These are phyloP conservation scores for Tetracladium setigerum DNA, from an alignment of 495 filamentous ascomycete species.

Conservation along the genomic window DNA sequence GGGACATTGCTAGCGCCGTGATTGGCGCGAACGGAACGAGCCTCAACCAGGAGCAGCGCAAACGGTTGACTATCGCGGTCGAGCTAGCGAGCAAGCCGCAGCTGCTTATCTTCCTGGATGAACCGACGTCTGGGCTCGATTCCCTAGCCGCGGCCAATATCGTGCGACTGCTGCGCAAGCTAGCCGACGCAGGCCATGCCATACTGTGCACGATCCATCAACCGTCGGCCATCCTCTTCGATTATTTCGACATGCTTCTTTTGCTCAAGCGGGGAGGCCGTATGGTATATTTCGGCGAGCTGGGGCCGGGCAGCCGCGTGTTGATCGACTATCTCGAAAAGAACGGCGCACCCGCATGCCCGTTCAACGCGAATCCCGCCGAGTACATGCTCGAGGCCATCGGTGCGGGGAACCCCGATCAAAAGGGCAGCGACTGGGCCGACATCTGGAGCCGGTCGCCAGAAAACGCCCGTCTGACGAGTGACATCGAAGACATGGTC, in stretches of 20 bases:
- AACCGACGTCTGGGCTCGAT: slow-evolving; percentile 83
- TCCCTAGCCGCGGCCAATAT: slow-evolving; percentile 44
- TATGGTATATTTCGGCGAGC: slow-evolving; percentile 57
- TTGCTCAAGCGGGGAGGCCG: slow-evolving; percentile 64
- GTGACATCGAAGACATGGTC: slow-evolving; percentile 61
- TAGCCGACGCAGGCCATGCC: slow-evolving; percentile 71
- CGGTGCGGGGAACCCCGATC: slow-evolving; percentile 61
- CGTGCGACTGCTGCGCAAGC: slow-evolving; percentile 56
- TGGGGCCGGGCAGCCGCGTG: slow-evolving; percentile 40
- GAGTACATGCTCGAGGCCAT: slow-evolving; percentile 85
- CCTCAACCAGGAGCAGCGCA: slow-evolving; percentile 76
- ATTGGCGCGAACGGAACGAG: slow-evolving; percentile 72
- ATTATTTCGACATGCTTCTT: slow-evolving; percentile 63
- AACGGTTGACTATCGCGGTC: slow-evolving; percentile 80
- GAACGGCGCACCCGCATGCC: slow-evolving; percentile 54
- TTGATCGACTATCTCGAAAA: slow-evolving; percentile 57
- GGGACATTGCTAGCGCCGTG: slow-evolving; percentile 73
- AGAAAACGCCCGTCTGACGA: slow-evolving; percentile 45
- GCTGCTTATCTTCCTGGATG: slow-evolving; percentile 79
- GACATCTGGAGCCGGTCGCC: slow-evolving; percentile 69
- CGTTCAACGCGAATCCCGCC: slow-evolving; percentile 39
- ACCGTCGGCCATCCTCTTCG: slow-evolving; percentile 77
- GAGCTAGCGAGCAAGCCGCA: slow-evolving; percentile 77
- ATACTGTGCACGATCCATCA: slow-evolving; percentile 91
- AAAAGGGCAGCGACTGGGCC: slow-evolving; percentile 67